Base-by-base conservation (phyloP, 108 stramenopile genomes). In the Conticribra weissflogii region DNA sequence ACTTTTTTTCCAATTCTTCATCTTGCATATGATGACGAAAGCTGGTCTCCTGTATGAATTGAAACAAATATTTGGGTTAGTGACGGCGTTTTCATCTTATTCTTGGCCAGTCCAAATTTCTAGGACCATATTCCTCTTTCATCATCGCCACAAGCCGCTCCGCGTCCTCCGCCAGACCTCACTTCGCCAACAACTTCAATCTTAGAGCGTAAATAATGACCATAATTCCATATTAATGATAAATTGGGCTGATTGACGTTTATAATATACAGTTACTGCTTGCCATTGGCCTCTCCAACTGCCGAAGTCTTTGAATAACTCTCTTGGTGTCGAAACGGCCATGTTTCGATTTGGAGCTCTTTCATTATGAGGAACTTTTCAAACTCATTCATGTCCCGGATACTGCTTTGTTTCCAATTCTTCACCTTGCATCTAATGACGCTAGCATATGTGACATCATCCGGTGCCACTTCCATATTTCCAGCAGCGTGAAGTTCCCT, bases 401-500 rank as follows among this genome's bases (percentile, higher is more conserved):
- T 31, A 1, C 36, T 30, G n/a, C n/a, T n/a, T n/a, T n/a, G n/a
- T n/a, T n/a, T n/a, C n/a, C n/a, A n/a, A n/a, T n/a, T n/a, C 23
- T 31, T 47, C 27, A 25, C 33, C 23, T 64, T 78, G n/a, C 68
- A 70, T 17, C 63, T 41, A 31, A 78, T 70, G 27, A 78, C 50
- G 36, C 63, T 78, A 16, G 68, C 53, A 59, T 78, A 70, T 16
- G 68, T 57, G 0, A 78, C 68, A 52, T 65, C 48, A 27, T 78
- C 76, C 1, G 76, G 76, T 55, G 69, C 76, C 24, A 68, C 63
- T n/a, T 70, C 68, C 17, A 56, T 44, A 33, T 78, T 70, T 19
- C 76, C 76, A 19, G 76, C 56, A 12, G 76, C 76, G 36, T 78
- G 76, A n/a, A 78, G 36, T 51, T 78, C 62, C 57, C 76, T 69